phyloP scores from a whole-genome alignment of 768 basidiomycete species.

The Hericium coralloides region DNA sequence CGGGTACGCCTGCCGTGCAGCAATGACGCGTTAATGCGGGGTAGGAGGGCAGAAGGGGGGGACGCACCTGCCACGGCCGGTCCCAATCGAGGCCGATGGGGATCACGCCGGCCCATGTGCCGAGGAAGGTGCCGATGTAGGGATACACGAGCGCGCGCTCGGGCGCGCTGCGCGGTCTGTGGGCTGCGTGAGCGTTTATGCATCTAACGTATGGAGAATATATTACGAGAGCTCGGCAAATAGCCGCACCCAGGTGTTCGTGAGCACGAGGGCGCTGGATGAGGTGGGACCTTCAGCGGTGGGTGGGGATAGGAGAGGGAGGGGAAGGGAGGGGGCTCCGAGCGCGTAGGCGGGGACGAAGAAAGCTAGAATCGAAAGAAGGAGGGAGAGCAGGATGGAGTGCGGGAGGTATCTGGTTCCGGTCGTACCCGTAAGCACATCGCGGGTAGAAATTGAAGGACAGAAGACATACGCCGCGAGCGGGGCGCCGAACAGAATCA shows the following conservation, averaged over 20 bases:
- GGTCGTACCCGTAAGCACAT: not conserved
- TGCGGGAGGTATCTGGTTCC: conserved; percentile 28
- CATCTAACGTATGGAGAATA: not conserved
- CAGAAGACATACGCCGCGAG: conserved; percentile 37
- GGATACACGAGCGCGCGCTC: conserved; percentile 81
- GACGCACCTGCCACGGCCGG: conserved; percentile 84
- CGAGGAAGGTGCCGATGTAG: conserved; percentile 57
- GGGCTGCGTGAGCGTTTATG: not conserved
- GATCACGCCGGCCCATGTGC: conserved; percentile 74
- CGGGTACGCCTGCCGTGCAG: conserved; percentile 60
- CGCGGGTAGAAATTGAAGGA: not conserved
- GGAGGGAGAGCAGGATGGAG: conserved; percentile 61
- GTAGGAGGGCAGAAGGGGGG: not conserved
- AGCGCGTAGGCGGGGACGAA: conserved; percentile 66
- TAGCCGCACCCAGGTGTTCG: conserved; percentile 67
- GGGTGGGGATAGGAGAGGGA: not conserved
- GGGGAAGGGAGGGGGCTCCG: conserved; percentile 37
- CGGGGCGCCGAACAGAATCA: conserved; percentile 74
- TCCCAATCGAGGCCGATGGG: conserved; percentile 96
- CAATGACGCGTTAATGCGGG: conserved; percentile 5
- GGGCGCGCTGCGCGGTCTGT: conserved; percentile 49
- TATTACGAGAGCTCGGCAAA: conserved; percentile 77
- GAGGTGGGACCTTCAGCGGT: conserved; percentile 12
- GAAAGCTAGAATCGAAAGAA: conserved; percentile 56
- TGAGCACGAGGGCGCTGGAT: conserved; percentile 38